Percentiles rank a stretch among this genome's conserved stretches.
Conservation (phyloP, 306 rosid genomes). For the Cucumis melo region DNA sequence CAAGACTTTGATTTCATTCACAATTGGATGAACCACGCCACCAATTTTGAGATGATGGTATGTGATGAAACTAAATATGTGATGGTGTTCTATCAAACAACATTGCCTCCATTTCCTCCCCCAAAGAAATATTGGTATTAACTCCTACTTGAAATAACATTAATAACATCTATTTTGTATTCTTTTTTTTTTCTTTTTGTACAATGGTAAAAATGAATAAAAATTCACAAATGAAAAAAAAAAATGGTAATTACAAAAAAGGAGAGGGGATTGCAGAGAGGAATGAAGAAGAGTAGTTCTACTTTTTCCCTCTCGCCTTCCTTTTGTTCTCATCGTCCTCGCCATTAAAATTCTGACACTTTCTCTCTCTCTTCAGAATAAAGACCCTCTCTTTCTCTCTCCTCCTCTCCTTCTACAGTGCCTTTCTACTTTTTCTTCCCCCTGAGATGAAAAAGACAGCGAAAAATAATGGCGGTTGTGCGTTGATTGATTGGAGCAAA, state of each 20-base stretch:
- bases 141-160: too few relatives aligned
- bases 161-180: too few relatives aligned
- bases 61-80: too few relatives aligned
- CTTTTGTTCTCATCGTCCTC: neutral
- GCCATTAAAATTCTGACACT: neutral
- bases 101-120: too few relatives aligned
- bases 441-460: constrained; percentile 38
- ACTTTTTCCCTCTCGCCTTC: neutral
- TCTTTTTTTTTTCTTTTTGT: too few relatives aligned
- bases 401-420: constrained; percentile 12
- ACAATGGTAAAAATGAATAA: too few relatives aligned
- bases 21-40: too few relatives aligned
- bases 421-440: constrained; percentile 12
- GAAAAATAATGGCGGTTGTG: constrained; percentile 78
- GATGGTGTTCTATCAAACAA: too few relatives aligned
- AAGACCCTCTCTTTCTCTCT: neutral
- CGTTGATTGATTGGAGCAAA: constrained; percentile 46
- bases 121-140: too few relatives aligned
- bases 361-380: constrained; percentile 5
- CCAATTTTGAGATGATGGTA: too few relatives aligned
- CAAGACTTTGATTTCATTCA: too few relatives aligned
- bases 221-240: too few relatives aligned
- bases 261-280: neutral
- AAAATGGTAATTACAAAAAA: neutral
- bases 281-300: neutral